These are phyloP conservation scores for Hyphopichia homilentoma DNA, from an alignment of 805 yeast genomes.

Conservation along the genomic window DNA sequence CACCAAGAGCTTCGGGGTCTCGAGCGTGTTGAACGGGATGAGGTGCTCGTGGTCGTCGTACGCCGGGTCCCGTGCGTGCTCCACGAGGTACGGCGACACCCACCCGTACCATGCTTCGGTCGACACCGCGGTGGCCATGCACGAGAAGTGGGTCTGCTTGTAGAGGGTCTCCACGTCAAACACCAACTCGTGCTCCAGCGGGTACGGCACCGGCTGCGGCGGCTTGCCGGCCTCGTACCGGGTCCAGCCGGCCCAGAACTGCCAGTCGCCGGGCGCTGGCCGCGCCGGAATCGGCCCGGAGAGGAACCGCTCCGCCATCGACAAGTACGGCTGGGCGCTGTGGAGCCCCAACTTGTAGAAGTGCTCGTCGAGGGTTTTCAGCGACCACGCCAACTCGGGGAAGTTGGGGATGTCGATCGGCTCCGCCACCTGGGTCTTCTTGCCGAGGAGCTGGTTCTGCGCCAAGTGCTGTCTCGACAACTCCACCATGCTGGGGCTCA, in stretches of 20 bases:
- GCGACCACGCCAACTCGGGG: constrained; percentile 71
- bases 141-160: constrained; percentile 68
- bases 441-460: constrained; percentile 68
- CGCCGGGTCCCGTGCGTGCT: constrained; percentile 38
- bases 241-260: constrained; percentile 72
- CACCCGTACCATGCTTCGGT: constrained; percentile 86
- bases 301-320: constrained; percentile 45
- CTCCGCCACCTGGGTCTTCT: constrained; percentile 56
- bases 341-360: constrained; percentile 65
- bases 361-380: constrained; percentile 77
- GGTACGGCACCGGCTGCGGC: constrained; percentile 62
- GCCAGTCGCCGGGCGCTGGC: constrained; percentile 43
- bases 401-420: constrained; percentile 57
- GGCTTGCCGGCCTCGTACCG: constrained; percentile 54
- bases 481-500: constrained; percentile 34
- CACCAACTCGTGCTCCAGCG: constrained; percentile 67
- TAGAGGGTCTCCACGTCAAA: constrained; percentile 91
- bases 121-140: constrained; percentile 78
- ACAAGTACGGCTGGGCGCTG: constrained; percentile 57
- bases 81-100: constrained; percentile 82
- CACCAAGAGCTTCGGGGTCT: constrained; percentile 55
- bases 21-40: constrained; percentile 63
- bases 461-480: constrained; percentile 59
- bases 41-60: constrained; percentile 51
- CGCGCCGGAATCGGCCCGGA: constrained; percentile 23